These are phyloP conservation scores for Arabis alpina DNA, from an alignment of 345 rosid genomes.

Conservation along the genomic window DNA sequence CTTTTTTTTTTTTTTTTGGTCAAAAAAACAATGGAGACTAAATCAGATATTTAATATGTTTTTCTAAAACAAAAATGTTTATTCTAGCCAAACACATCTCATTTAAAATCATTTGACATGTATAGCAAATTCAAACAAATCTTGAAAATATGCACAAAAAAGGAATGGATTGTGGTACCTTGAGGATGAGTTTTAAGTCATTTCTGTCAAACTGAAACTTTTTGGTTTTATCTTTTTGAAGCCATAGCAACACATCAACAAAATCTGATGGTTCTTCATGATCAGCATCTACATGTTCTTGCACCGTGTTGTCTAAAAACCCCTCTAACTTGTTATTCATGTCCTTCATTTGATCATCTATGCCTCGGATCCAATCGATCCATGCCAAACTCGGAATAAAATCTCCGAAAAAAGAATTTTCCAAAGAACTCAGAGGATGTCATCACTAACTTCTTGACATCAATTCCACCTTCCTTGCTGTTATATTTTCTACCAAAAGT, in stretches of 20 bases:
- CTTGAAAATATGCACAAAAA: neutral
- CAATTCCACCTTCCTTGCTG: conserved; percentile 34
- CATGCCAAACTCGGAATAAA: conserved; percentile 57
- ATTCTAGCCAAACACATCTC: too few relatives aligned
- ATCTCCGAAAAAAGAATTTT: conserved; percentile 45
- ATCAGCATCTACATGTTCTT: conserved; percentile 15
- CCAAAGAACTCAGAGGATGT: conserved; percentile 46
- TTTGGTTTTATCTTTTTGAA: conserved; percentile 6
- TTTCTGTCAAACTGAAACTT: neutral
- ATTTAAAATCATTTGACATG: too few relatives aligned
- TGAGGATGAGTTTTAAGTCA: neutral
- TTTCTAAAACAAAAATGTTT: too few relatives aligned
- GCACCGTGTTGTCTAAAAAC: conserved; percentile 29
- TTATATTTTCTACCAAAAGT: conserved; percentile 59
- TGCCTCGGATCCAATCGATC: conserved; percentile 41
- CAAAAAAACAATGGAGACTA: too few relatives aligned
- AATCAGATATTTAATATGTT: neutral
- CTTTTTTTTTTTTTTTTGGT: too few relatives aligned
- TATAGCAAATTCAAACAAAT: too few relatives aligned
- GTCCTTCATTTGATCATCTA: conserved; percentile 12
- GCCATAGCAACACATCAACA: conserved; percentile 13
- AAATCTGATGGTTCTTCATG: neutral
- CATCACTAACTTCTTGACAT: conserved; percentile 39
- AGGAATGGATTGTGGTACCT: neutral
- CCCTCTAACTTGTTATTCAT: conserved; percentile 34